Evolutionary conservation across 805 yeast species (phyloP).

Genomic region (Priceomyces fermenticarens): DNA sequence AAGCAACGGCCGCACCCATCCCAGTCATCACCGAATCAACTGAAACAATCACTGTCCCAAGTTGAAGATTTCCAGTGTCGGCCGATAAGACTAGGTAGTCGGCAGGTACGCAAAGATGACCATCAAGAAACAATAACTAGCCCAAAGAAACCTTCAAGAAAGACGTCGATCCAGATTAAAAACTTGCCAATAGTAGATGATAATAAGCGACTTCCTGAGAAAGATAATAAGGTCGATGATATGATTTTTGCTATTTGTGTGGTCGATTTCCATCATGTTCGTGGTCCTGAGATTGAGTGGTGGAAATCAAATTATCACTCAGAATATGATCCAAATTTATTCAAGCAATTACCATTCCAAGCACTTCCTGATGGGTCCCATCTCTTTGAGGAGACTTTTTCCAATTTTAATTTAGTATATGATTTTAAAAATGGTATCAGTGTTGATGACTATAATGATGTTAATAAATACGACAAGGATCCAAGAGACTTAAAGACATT

Average conservation of each 20-base stretch:
- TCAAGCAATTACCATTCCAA: slow-evolving; percentile 91
- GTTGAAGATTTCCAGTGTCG: slow-evolving; percentile 35
- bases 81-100: slow-evolving; percentile 30
- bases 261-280: slow-evolving; percentile 85
- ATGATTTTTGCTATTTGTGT: slow-evolving; percentile 80
- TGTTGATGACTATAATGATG: slow-evolving; percentile 42
- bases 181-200: slow-evolving; percentile 31
- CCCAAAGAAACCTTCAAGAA: slow-evolving; percentile 8
- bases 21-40: slow-evolving; percentile 1
- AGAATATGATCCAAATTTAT: slow-evolving; percentile 43
- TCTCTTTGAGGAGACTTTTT: slow-evolving; percentile 87
- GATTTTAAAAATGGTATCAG: slow-evolving; percentile 50
- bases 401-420: slow-evolving; percentile 80
- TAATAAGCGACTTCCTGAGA: slow-evolving; percentile 2
- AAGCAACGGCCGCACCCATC: slow-evolving; percentile 1
- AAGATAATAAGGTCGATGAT: slow-evolving; percentile 14
- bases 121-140: slow-evolving; percentile 5
- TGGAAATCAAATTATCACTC: slow-evolving; percentile 56
- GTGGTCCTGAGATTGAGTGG: slow-evolving; percentile 95
- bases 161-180: slow-evolving; percentile 32
- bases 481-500: slow-evolving; percentile 55
- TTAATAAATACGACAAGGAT: slow-evolving; percentile 32
- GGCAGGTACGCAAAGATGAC: not conserved
- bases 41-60: slow-evolving; percentile 1
- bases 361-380: slow-evolving; percentile 97